These are phyloP conservation scores for Discostella pseudostelligera DNA, from an alignment of 108 stramenopile species.

Conservation along the genomic window DNA sequence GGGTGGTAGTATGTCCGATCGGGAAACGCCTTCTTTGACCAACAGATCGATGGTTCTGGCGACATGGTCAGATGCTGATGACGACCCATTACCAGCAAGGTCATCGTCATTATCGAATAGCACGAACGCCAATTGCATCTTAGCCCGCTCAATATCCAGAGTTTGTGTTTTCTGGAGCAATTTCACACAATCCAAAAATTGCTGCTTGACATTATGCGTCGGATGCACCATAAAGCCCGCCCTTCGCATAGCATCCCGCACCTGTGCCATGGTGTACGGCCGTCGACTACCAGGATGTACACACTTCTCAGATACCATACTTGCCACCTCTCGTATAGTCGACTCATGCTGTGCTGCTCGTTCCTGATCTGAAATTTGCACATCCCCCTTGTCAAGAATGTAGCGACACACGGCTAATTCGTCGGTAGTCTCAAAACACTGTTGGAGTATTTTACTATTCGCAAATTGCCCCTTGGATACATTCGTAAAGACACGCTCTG, in stretches of 20 bases:
- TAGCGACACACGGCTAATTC: slow-evolving; percentile 76
- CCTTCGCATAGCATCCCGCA: slow-evolving; percentile 77
- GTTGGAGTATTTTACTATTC: slow-evolving; percentile 75
- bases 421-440: slow-evolving; percentile 87
- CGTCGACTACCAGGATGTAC: slow-evolving; percentile 83
- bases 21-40: slow-evolving; percentile 21
- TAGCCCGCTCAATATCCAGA: slow-evolving; percentile 94
- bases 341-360: slow-evolving; percentile 75
- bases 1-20: slow-evolving; percentile 17
- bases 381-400: slow-evolving; percentile 84
- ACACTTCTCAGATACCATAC: slow-evolving; percentile 91
- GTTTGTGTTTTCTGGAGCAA: slow-evolving; percentile 68
- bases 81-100: slow-evolving; percentile 9
- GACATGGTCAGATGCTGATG: no score
- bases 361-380: slow-evolving; percentile 94
- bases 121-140: slow-evolving; percentile 86
- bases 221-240: slow-evolving; percentile 91
- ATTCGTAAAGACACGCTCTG: slow-evolving; percentile 93
- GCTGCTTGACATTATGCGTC: slow-evolving; percentile 85
- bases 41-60: slow-evolving; percentile 9
- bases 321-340: slow-evolving; percentile 84
- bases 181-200: slow-evolving; percentile 95
- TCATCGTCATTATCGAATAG: slow-evolving; percentile 32
- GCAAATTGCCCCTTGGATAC: slow-evolving; percentile 96
- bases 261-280: slow-evolving; percentile 90